Percentiles rank a stretch among this genome's conserved stretches.
Conservation (phyloP, 164 flowering plant species). For the Taxillus chinensis region DNA sequence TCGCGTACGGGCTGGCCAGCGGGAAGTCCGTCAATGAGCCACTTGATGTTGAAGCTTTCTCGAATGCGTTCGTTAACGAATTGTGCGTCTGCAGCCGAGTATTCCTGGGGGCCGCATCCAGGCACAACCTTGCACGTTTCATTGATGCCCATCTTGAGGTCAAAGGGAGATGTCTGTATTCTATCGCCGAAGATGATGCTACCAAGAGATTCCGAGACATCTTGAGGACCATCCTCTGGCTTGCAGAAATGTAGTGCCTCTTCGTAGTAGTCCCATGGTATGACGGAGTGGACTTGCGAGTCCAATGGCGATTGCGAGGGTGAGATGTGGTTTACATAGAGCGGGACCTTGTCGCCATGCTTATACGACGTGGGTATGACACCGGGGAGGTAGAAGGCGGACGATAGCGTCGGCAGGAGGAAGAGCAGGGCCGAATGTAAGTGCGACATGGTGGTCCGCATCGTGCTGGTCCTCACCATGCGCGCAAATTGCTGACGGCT, state of each 20-base stretch:
- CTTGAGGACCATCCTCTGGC: constrained; percentile 62
- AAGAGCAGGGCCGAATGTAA: too few species aligned
- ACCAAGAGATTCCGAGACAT: constrained; percentile 72
- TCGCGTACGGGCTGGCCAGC: constrained; percentile 58
- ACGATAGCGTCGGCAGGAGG: too few species aligned
- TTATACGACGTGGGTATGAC: too few species aligned
- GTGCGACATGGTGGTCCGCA: too few species aligned
- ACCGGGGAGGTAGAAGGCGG: too few species aligned
- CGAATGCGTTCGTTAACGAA: constrained; percentile 59
- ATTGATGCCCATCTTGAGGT: constrained; percentile 51
- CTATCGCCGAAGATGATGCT: constrained; percentile 85
- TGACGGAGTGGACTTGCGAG: too few species aligned
- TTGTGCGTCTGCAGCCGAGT: constrained; percentile 41
- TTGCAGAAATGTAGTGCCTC: constrained; percentile 61
- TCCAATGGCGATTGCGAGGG: too few species aligned
- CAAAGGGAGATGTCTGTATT: constrained; percentile 73
- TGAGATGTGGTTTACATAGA: too few species aligned
- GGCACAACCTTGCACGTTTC: constrained; percentile 56
- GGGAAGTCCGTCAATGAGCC: constrained; percentile 65
- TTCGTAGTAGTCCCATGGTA: too few species aligned
- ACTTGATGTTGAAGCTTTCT: constrained; percentile 76
- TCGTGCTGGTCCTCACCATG: too few species aligned
- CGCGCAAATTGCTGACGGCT: too few species aligned
- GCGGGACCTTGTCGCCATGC: too few species aligned
- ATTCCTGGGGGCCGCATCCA: constrained; percentile 26